Conservation (phyloP, 139 green algal genomes). For the Asterochloris sp. region DNA sequence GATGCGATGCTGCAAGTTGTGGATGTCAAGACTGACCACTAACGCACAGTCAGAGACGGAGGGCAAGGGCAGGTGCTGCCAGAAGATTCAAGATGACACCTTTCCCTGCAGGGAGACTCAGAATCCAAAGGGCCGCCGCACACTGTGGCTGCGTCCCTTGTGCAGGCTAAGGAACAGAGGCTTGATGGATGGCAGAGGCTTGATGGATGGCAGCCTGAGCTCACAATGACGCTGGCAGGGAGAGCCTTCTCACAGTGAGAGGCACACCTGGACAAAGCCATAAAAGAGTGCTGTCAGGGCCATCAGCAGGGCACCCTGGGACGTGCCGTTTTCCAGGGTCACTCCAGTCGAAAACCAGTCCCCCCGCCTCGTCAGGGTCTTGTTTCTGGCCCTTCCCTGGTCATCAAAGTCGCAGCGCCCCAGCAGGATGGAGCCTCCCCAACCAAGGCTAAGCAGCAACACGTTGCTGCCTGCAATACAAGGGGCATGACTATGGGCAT, state of each 20-base stretch:
- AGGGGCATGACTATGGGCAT: conserved; percentile 19
- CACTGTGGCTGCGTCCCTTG: not conserved
- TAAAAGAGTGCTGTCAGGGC: conserved; percentile 30
- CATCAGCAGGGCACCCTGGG: conserved; percentile 45
- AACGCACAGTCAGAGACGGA: too few species aligned
- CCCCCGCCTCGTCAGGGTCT: conserved; percentile 27
- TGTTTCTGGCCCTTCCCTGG: conserved; percentile 4
- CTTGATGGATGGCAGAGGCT: too few species aligned
- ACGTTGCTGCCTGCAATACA: conserved; percentile 43
- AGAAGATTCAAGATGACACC: too few species aligned
- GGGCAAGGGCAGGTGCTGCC: too few species aligned
- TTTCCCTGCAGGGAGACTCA: too few species aligned
- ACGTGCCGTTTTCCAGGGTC: conserved; percentile 35
- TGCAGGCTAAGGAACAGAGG: not conserved
- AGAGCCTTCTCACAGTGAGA: not conserved
- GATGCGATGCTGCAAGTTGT: too few species aligned
- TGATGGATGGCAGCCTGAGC: too few species aligned
- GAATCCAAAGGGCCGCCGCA: too few species aligned
- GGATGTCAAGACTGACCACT: too few species aligned
- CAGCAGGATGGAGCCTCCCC: conserved; percentile 38
- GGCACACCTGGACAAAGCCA: conserved; percentile 24
- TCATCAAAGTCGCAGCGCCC: conserved; percentile 52
- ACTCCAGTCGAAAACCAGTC: conserved; percentile 26
- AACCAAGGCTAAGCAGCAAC: conserved; percentile 56
- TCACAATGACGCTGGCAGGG: too few species aligned